Evolutionary conservation across 768 basidiomycete genomes (phyloP).

Genomic region (Amanita exitialis): DNA sequence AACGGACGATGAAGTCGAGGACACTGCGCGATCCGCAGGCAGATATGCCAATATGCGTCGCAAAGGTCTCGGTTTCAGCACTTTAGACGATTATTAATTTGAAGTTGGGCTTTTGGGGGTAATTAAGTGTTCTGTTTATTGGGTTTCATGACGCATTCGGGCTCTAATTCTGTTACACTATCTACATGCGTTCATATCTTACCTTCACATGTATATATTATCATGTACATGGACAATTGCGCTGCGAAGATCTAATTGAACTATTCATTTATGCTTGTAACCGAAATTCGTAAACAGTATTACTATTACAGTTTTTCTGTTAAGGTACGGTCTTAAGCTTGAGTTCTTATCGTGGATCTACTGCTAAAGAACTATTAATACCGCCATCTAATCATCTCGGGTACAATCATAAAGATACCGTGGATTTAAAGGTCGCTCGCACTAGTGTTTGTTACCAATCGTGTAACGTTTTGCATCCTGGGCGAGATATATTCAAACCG

Average conservation of each 20-base stretch:
- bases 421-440: neutral
- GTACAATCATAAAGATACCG: neutral
- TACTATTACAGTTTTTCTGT: no score
- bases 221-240: neutral
- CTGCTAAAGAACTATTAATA: no score
- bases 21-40: conserved; percentile 51
- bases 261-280: neutral
- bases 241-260: neutral
- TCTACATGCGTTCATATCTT: conserved; percentile 4
- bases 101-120: neutral
- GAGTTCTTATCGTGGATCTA: no score
- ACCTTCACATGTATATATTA: neutral
- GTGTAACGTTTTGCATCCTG: conserved; percentile 56
- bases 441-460: conserved; percentile 46
- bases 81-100: conserved; percentile 18
- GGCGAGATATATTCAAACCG: conserved; percentile 67
- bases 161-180: neutral
- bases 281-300: no score
- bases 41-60: conserved; percentile 53
- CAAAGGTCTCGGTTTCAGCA: conserved; percentile 34
- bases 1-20: conserved; percentile 74
- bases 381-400: neutral
- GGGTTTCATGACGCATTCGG: neutral
- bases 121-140: neutral
- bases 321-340: no score